These are phyloP conservation scores for Dujonia santamariae DNA, from an alignment of 1,139 yeast genomes.

Conservation along the genomic window DNA sequence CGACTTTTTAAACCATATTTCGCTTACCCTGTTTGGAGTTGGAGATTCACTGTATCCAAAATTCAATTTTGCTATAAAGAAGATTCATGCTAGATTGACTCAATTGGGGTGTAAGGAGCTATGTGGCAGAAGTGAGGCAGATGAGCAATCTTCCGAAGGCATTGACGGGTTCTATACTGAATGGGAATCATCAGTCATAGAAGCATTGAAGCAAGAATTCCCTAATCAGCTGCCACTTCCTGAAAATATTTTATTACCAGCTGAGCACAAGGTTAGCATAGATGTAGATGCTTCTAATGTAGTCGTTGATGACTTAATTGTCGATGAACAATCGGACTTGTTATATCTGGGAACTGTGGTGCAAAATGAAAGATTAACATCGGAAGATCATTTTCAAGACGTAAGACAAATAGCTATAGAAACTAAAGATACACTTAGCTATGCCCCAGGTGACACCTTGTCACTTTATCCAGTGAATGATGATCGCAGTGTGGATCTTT, in stretches of 20 bases:
- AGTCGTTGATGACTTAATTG: not conserved
- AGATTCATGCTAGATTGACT: conserved; percentile 69
- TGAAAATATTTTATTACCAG: conserved; percentile 16
- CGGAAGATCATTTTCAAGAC: conserved; percentile 80
- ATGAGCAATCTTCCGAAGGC: conserved; percentile 80
- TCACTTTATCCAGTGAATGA: conserved; percentile 76
- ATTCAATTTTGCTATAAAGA: conserved; percentile 81
- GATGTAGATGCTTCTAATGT: conserved; percentile 1
- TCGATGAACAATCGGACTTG: conserved; percentile 8
- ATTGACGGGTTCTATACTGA: conserved; percentile 72
- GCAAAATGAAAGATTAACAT: conserved; percentile 59
- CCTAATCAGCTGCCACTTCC: conserved; percentile 26
- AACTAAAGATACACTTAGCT: conserved; percentile 23
- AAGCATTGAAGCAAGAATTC: conserved; percentile 33
- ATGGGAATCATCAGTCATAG: conserved; percentile 61
- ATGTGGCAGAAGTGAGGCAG: conserved; percentile 79
- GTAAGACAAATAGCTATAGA: conserved; percentile 62
- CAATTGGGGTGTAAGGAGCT: conserved; percentile 83
- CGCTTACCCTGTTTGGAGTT: conserved; percentile 75
- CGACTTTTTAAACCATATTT: conserved; percentile 59
- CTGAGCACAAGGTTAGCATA: conserved; percentile 12
- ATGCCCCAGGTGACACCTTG: conserved; percentile 77
- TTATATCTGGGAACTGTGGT: conserved; percentile 37
- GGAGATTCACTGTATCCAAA: conserved; percentile 95
- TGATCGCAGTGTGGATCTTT: conserved; percentile 56